A percentile compares a stretch with the other conserved stretches of the same genome.
Conservation (phyloP, 805 yeast species). For the Torulaspora gathmanii region DNA sequence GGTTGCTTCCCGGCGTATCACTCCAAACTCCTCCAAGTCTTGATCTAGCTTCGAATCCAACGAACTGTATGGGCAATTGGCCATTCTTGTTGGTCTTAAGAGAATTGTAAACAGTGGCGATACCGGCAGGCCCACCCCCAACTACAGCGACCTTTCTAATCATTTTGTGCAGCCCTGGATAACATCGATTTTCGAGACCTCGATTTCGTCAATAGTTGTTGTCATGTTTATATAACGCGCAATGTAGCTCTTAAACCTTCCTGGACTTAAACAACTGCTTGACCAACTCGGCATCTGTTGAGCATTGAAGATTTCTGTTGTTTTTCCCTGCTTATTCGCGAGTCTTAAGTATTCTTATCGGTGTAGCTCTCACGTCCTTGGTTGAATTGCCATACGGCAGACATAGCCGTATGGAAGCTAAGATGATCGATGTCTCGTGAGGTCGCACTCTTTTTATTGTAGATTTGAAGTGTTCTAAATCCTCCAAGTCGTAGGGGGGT, state of each 20-base stretch:
- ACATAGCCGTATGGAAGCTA: too few species aligned
- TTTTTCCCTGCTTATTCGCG: too few species aligned
- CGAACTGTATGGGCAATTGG: slow-evolving; percentile 21
- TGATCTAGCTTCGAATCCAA: slow-evolving; percentile 43
- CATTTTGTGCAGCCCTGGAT: slow-evolving; percentile 1
- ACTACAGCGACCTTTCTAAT: slow-evolving; percentile 22
- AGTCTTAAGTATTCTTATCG: too few species aligned
- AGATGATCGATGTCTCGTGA: too few species aligned
- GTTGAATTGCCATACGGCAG: too few species aligned
- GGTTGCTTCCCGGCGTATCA: slow-evolving; percentile 16
- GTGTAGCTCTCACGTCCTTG: too few species aligned
- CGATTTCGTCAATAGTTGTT: not conserved
- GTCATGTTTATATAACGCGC: slow-evolving; percentile 1
- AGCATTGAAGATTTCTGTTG: not conserved
- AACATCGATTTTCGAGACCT: not conserved
- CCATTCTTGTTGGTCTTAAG: slow-evolving; percentile 27
- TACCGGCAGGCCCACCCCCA: slow-evolving; percentile 25
- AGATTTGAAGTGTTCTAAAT: too few species aligned
- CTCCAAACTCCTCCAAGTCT: slow-evolving; percentile 47
- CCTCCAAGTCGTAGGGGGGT: too few species aligned
- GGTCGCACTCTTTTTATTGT: too few species aligned
- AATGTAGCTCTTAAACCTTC: slow-evolving; percentile 1
- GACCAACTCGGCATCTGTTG: not conserved
- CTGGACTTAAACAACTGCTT: not conserved
- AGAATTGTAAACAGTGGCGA: slow-evolving; percentile 14